phyloP scores from a whole-genome alignment of 2,329 filamentous ascomycete species.

The Aspergillus sp. region DNA sequence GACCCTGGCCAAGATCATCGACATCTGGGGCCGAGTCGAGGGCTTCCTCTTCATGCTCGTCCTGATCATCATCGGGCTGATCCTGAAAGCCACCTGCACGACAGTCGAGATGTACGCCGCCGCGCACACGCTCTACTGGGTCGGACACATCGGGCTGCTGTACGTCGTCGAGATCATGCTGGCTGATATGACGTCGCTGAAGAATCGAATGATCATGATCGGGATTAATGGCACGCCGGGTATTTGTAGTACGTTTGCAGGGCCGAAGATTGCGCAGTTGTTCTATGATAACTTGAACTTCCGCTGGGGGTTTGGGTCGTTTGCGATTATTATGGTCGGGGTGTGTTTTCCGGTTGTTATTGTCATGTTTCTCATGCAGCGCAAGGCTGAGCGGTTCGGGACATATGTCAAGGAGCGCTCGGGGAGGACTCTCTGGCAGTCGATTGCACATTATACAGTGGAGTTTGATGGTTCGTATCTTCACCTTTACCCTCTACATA shows the following conservation, averaged over 20 bases:
- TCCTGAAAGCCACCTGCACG: constrained; percentile 63
- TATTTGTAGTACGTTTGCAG: constrained; percentile 53
- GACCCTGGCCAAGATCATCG: constrained; percentile 61
- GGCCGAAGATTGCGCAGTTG: constrained; percentile 52
- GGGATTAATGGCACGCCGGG: constrained; percentile 61
- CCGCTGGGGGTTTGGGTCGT: constrained; percentile 65
- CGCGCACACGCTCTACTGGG: constrained; percentile 57
- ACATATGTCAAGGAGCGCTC: background rate
- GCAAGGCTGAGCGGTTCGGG: background rate
- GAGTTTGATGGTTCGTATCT: too few relatives aligned
- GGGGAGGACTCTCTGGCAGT: constrained; percentile 9
- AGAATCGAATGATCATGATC: constrained; percentile 60
- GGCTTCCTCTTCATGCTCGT: constrained; percentile 41
- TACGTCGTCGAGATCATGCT: constrained; percentile 60
- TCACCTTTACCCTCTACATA: too few relatives aligned
- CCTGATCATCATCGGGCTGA: constrained; percentile 39
- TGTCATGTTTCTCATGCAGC: background rate
- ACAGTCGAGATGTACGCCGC: constrained; percentile 63
- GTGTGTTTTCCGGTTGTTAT: background rate
- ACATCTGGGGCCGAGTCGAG: constrained; percentile 62
- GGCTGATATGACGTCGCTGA: constrained; percentile 61
- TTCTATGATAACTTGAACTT: constrained; percentile 55
- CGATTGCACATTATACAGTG: background rate
- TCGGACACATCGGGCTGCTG: constrained; percentile 56
- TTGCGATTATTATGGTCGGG: constrained; percentile 52